Evolutionary conservation across 2,329 filamentous ascomycete species (phyloP).

Genomic region (Lecanicillium sp.): DNA sequence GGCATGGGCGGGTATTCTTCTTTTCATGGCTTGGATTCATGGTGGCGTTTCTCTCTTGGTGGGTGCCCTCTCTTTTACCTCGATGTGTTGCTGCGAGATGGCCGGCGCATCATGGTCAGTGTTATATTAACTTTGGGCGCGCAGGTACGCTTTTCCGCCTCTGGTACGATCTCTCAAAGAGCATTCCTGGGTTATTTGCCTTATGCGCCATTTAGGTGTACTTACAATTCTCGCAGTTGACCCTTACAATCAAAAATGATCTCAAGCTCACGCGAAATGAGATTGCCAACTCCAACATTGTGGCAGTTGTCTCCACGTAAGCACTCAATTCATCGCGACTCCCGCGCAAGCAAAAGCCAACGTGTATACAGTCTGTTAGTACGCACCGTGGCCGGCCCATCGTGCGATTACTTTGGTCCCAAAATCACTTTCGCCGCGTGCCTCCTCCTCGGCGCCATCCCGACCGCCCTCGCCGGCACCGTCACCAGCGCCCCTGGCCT

Average conservation of each 20-base stretch:
- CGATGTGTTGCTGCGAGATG: background rate
- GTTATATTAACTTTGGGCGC: background rate
- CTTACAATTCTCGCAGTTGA: constrained; percentile 35
- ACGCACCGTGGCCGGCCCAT: constrained; percentile 71
- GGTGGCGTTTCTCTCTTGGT: constrained; percentile 82
- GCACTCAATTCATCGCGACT: background rate
- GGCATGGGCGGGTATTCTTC: constrained; percentile 83
- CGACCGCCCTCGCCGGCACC: constrained; percentile 74
- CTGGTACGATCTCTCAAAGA: constrained; percentile 30
- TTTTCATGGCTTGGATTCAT: constrained; percentile 85
- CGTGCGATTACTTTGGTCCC: constrained; percentile 79
- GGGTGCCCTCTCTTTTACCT: constrained; percentile 14
- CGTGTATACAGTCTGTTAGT: constrained; percentile 48
- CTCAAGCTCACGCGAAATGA: constrained; percentile 63
- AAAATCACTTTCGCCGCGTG: constrained; percentile 70
- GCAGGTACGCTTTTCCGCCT: constrained; percentile 75
- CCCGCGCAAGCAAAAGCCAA: background rate
- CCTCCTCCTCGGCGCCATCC: constrained; percentile 70
- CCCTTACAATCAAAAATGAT: constrained; percentile 73
- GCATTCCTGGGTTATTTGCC: background rate
- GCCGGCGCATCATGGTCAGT: background rate
- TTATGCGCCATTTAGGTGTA: no score
- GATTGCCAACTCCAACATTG: constrained; percentile 85
- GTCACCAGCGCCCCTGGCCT: constrained; percentile 58
- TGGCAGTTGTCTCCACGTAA: constrained; percentile 60